Percentiles rank a stretch among this genome's conserved stretches.
Conservation (phyloP, 2,329 filamentous ascomycete species). For the Aureobasidium leucospermi region DNA sequence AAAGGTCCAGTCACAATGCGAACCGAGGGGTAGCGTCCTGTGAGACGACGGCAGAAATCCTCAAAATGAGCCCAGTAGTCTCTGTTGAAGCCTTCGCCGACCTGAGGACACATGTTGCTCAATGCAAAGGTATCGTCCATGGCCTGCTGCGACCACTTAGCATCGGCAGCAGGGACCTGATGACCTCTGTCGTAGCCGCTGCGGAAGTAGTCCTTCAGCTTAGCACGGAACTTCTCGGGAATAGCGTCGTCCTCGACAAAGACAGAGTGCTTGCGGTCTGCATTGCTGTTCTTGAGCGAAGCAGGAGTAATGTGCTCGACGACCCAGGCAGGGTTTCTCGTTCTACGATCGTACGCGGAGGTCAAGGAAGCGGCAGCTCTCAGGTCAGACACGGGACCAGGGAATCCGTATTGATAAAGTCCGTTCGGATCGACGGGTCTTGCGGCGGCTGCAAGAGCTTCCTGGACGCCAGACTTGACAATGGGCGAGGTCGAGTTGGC, state of each 20-base stretch:
- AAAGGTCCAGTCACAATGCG: slow-evolving; percentile 88
- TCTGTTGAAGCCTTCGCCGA: slow-evolving; percentile 95
- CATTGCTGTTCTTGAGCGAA: slow-evolving; percentile 67
- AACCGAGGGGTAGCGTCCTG: slow-evolving; percentile 73
- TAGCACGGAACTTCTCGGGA: slow-evolving; percentile 80
- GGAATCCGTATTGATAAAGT: slow-evolving; percentile 62
- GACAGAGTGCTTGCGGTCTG: slow-evolving; percentile 72
- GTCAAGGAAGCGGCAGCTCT: slow-evolving; percentile 68
- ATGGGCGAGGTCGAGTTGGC: slow-evolving; percentile 19
- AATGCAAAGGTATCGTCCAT: slow-evolving; percentile 95
- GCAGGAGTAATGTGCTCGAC: slow-evolving; percentile 89
- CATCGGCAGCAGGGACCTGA: slow-evolving; percentile 93
- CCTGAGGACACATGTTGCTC: slow-evolving; percentile 96
- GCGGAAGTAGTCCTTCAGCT: slow-evolving; percentile 88
- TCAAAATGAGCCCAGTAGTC: slow-evolving; percentile 99
- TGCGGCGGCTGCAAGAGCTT: slow-evolving; percentile 19
- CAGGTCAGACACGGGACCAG: slow-evolving; percentile 79
- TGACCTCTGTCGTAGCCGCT: slow-evolving; percentile 94
- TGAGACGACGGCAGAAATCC: slow-evolving; percentile 86
- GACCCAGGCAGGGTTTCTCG: slow-evolving; percentile 86
- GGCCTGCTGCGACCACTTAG: slow-evolving; percentile 86
- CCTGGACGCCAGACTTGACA: slow-evolving; percentile 17
- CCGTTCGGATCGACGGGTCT: slow-evolving; percentile 42
- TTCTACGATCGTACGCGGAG: slow-evolving; percentile 83
- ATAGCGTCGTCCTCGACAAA: slow-evolving; percentile 78